phyloP scores from a whole-genome alignment of 2,329 filamentous ascomycete species.

The Immersiporthe knoxdaviesiana region DNA sequence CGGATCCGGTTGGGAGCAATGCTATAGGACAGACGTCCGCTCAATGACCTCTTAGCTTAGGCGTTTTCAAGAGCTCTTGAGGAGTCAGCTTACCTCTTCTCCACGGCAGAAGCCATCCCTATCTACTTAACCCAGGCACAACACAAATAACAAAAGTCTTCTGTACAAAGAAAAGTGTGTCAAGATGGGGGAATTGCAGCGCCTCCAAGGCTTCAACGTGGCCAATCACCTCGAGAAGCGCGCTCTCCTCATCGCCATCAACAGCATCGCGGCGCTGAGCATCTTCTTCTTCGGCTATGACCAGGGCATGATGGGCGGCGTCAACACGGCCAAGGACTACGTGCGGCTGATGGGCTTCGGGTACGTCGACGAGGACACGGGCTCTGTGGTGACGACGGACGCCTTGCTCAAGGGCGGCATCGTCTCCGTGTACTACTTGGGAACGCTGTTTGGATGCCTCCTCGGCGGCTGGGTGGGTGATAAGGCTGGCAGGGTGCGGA shows the following conservation, averaged over 20 bases:
- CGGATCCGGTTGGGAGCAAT: not conserved
- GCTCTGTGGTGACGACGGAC: constrained; percentile 58
- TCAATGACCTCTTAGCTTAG: no score
- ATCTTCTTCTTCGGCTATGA: constrained; percentile 71
- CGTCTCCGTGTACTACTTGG: constrained; percentile 59
- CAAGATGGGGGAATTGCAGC: constrained; percentile 25
- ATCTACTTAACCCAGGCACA: no score
- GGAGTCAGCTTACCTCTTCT: not conserved
- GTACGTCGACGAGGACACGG: constrained; percentile 53
- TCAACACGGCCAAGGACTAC: constrained; percentile 68
- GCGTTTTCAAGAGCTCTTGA: not conserved
- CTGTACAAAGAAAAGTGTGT: no score
- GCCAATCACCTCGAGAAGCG: constrained; percentile 59
- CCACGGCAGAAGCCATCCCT: not conserved
- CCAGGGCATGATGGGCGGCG: constrained; percentile 63
- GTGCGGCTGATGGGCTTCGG: constrained; percentile 68
- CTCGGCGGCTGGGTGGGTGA: constrained; percentile 68
- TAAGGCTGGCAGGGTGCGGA: constrained; percentile 62
- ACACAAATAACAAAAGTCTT: no score
- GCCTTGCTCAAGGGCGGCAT: constrained; percentile 67
- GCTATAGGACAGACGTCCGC: not conserved
- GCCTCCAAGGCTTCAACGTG: constrained; percentile 38
- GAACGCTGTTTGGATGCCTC: constrained; percentile 64
- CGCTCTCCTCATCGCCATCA: constrained; percentile 62
- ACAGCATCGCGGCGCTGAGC: constrained; percentile 64